A percentile compares a stretch with the other conserved stretches of the same genome.
phyloP scores from a whole-genome alignment of 1,284 basidiomycete species.

The Ustanciosporium gigantosporum region DNA sequence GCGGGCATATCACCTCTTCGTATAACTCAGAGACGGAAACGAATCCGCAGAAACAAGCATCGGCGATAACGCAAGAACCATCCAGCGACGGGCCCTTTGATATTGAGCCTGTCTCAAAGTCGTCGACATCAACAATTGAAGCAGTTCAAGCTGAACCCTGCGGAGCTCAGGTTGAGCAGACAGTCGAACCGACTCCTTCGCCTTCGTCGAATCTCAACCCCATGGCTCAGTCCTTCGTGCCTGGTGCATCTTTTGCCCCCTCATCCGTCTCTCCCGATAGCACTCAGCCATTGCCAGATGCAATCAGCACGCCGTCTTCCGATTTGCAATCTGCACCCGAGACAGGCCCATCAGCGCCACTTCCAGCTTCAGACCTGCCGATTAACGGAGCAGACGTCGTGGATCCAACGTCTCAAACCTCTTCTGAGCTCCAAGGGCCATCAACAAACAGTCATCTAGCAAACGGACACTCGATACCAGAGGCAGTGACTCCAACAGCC shows the following conservation, averaged over 20 bases:
- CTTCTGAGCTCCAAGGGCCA: no score
- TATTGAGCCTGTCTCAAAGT: background rate
- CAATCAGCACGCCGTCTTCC: no score
- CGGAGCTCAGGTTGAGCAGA: background rate
- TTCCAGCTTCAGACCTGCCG: no score
- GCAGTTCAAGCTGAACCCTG: no score
- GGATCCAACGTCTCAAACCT: background rate
- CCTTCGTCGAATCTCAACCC: slow-evolving; percentile 22
- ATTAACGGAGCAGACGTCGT: no score
- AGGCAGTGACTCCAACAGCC: no score
- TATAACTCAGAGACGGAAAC: background rate
- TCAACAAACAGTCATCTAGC: no score
- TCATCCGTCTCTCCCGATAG: background rate
- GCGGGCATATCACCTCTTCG: background rate
- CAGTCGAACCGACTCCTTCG: background rate
- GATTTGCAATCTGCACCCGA: no score
- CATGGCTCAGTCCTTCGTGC: slow-evolving; percentile 28
- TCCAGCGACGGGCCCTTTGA: no score
- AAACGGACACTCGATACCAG: no score
- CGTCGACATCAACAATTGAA: no score
- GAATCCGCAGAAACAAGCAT: background rate
- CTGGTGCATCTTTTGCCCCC: slow-evolving; percentile 1
- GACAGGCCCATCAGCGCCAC: no score
- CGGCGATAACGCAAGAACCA: background rate
- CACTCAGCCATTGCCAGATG: background rate